Percentiles rank a stretch among this genome's conserved stretches.
Conservation (phyloP, 306 rosid species). For the Dryas drummondii region DNA sequence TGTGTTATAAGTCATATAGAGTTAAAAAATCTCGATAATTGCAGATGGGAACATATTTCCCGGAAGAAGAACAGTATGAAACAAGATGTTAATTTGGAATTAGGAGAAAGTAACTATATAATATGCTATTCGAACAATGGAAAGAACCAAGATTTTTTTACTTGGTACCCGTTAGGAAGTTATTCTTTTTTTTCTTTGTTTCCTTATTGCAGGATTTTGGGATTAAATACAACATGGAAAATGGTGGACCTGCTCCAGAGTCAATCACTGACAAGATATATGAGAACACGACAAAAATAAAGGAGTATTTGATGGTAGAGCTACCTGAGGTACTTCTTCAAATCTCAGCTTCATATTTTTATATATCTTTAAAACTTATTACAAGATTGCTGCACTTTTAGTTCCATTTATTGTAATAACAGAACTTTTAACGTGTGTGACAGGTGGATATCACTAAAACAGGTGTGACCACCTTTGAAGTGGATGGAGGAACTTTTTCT, state of each 20-base stretch:
- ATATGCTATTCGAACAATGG: background rate
- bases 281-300: slow-evolving; percentile 76
- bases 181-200: slow-evolving; percentile 20
- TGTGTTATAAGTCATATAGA: background rate
- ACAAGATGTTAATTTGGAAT: background rate
- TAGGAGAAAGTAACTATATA: background rate
- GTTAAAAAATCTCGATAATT: background rate
- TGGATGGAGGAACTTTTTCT: slow-evolving; percentile 94
- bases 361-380: slow-evolving; percentile 1
- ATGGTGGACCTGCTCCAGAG: slow-evolving; percentile 99
- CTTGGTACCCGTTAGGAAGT: background rate
- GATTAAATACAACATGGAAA: slow-evolving; percentile 96
- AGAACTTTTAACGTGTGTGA: slow-evolving; percentile 21
- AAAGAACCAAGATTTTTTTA: background rate
- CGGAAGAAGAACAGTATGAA: background rate
- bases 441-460: slow-evolving; percentile 74
- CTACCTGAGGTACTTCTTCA: slow-evolving; percentile 67
- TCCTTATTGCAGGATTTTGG: slow-evolving; percentile 88
- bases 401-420: slow-evolving; percentile 20
- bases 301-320: slow-evolving; percentile 81
- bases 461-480: slow-evolving; percentile 69
- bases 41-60: background rate
- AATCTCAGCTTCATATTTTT: slow-evolving; percentile 15
- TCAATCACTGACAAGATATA: slow-evolving; percentile 85
- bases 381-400: background rate